Percentiles rank a stretch among this genome's conserved stretches.
Conservation (phyloP, 2,329 filamentous ascomycete species). For the Elsinoe necatrix region DNA sequence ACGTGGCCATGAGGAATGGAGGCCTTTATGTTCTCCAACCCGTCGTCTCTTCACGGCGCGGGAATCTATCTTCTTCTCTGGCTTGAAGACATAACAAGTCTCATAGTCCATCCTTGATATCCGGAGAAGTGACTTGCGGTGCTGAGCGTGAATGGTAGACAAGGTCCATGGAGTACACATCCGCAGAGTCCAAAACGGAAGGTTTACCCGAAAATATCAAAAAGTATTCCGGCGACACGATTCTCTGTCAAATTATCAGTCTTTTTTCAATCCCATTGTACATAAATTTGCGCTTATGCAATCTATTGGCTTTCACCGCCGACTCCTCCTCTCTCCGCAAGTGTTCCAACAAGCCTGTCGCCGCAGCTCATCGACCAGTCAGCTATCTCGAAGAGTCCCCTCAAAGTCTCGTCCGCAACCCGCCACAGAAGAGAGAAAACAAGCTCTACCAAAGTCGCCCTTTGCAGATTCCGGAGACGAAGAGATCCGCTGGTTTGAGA, state of each 20-base stretch:
- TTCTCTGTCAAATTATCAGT: background rate
- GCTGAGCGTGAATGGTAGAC: background rate
- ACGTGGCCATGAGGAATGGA: slow-evolving; percentile 35
- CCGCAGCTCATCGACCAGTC: slow-evolving; percentile 15
- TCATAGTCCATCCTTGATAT: slow-evolving; percentile 39
- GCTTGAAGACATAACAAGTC: slow-evolving; percentile 40
- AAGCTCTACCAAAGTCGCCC: background rate
- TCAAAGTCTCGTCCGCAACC: background rate
- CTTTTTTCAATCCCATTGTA: background rate
- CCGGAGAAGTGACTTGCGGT: background rate
- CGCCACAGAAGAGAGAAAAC: background rate
- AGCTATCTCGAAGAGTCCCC: background rate
- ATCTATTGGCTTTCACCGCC: slow-evolving; percentile 17
- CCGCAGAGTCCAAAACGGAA: slow-evolving; percentile 7
- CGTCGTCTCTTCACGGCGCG: slow-evolving; percentile 36
- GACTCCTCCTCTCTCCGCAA: slow-evolving; percentile 16
- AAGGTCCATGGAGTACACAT: background rate
- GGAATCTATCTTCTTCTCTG: slow-evolving; percentile 20
- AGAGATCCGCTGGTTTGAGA: slow-evolving; percentile 19
- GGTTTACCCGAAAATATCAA: background rate
- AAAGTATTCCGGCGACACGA: background rate
- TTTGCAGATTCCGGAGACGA: slow-evolving; percentile 10
- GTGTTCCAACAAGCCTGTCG: slow-evolving; percentile 21
- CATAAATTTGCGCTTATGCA: slow-evolving; percentile 17
- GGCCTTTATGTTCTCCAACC: slow-evolving; percentile 23